Base-by-base conservation (phyloP, 2,329 filamentous ascomycete genomes). In the Neodidymelliopsis sp. region DNA sequence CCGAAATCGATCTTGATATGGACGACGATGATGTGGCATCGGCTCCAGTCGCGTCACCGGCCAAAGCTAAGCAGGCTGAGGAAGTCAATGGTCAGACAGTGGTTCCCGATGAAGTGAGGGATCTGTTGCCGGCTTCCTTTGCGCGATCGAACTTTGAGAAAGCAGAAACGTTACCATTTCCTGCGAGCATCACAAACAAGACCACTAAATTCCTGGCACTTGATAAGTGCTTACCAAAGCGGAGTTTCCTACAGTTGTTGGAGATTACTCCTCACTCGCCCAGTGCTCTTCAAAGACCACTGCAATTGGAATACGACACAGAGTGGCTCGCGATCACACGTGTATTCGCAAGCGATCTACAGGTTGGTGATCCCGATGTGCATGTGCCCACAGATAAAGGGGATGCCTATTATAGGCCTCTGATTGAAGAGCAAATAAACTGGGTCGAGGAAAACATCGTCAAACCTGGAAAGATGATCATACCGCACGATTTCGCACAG, bases 321-420 rank as follows among this genome's bases (percentile, higher is more conserved):
- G 94, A 99, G 75, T 99, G 93, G 93, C 85, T 99, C 6, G 89
- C 94, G 30, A 97, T 99, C 56, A 92, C 87, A 10, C 88, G 93
- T 30, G 87, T 86, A 6, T 95, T 97, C 66, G 84, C 89, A 29
- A 62, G 78, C 3, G 79, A 84, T 29, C 63, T 78, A 31, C 64
- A 72, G 22, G 78, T 94, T 2, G 73, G 76, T 1, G 89, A 90
- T 49, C 78, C 78, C 4, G 67, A 74, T 6, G 79, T 81, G 1
- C 71, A 74, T 28, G 73, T 82, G 0, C 79, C 87, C 0, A 70
- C 75, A 2, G 80, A 95, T 64, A 77, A 83, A 19, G 89, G 89
- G 15, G 85, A 95, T 69, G 81, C 78, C 2, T 74, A 81, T 39
- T 96, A 96, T 69, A 72, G 71, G 3, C 77, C 81, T 0, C 77